A percentile compares a stretch with the other conserved stretches of the same genome.
phyloP scores from a whole-genome alignment of 2,329 filamentous ascomycete genomes.

The Neopestalotiopsis sp. region DNA sequence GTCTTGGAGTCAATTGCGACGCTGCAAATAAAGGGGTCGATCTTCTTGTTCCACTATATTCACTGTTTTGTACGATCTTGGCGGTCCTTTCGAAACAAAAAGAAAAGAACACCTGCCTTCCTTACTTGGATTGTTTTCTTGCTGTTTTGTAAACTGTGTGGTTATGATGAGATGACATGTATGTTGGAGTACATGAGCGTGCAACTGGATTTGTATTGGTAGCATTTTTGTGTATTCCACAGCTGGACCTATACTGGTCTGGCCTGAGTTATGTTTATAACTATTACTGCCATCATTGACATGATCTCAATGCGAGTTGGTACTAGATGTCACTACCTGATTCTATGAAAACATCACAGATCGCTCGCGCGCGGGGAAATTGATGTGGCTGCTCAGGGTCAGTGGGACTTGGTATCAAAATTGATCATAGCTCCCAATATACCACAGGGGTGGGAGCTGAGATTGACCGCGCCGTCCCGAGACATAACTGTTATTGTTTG shows the following conservation, averaged over 20 bases:
- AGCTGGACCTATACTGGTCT: background rate
- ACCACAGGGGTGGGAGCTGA: background rate
- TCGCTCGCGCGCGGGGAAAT: background rate
- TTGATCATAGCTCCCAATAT: background rate
- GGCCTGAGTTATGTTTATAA: background rate
- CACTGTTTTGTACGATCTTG: slow-evolving; percentile 20
- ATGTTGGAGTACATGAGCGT: background rate
- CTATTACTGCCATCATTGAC: background rate
- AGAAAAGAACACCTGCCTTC: slow-evolving; percentile 9
- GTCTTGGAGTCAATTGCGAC: slow-evolving; percentile 32
- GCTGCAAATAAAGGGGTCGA: slow-evolving; percentile 38
- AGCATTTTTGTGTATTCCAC: background rate
- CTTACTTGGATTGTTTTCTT: background rate
- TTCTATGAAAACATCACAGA: too few species aligned
- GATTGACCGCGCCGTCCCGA: background rate
- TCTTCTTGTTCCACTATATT: slow-evolving; percentile 21
- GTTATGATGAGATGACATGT: background rate
- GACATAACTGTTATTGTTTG: background rate
- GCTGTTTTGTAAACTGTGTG: background rate
- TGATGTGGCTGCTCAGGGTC: background rate
- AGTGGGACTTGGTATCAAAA: too few species aligned
- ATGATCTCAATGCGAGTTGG: background rate
- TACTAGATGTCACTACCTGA: background rate
- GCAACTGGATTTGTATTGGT: background rate
- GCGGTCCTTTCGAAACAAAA: slow-evolving; percentile 7